Evolutionary conservation across 192 early-diverging fungal genomes (phyloP), one percentile per base, ranked within the genome.

Genomic region (Backusella parvicylindrica): DNA sequence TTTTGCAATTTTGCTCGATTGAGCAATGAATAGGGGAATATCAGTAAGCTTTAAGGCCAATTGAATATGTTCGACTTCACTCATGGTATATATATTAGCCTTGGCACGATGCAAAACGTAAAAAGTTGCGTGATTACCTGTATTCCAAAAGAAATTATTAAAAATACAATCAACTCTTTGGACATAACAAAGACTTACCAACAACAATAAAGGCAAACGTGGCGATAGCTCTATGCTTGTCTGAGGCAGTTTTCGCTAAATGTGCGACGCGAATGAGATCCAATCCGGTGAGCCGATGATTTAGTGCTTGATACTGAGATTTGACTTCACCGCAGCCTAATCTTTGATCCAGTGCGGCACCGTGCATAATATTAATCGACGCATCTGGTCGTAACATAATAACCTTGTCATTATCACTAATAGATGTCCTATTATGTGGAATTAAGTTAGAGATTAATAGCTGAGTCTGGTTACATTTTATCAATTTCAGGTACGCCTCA

Each of bases 351-450:
- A 72, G 31, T 21, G 71, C 8, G 37, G 71, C 71, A 64, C 71
- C 71, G 18, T 40, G 36, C 23, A 72, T 13, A 63, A n/a, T 53
- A 49, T 72, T 72, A 35, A 72, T 64, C 33, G 71, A 72, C 35
- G 71, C 37, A 64, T 72, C 71, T 15, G 53, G 71, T 63, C 50
- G 49, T n/a, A 72, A 16, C 71, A 68, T 67, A 36, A 67, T 36
- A 67, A 67, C 65, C 64, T 74, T 74, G 28, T 64, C 73, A 36
- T 66, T 56, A 74, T 74, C 73, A 49, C 63, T 63, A 35, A 74
- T 35, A 40, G 73, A 66, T 66, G 63, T 37, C 73, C 60, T 64
- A 64, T 67, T 49, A 74, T 67, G 30, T 53, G 23, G 47, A 71
- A 71, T 31, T 56, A 71, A 56, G 70, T 50, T 71, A 53, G 47